Evolutionary conservation across 129 eudicot species (phyloP), one percentile per base, ranked within the genome.

Genomic region (Flaveria ramosissima): DNA sequence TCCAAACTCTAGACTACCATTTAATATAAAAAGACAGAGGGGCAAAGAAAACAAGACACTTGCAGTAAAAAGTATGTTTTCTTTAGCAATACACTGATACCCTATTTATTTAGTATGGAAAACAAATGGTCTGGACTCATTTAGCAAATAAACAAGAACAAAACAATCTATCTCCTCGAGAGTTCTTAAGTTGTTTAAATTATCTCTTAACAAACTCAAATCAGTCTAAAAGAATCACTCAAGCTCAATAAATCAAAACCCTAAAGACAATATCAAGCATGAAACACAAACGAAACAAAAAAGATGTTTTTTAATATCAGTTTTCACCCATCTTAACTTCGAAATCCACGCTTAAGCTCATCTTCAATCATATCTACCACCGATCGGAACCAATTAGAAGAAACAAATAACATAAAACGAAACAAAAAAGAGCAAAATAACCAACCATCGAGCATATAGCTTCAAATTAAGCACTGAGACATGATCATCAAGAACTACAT

Each of bases 341-440:
- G 14, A 39, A 59, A 73, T 41, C 68, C 2, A 55, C 55, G 43
- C 55, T 20, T 73, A 73, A 21, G 46, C 59, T 57, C 57, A 42
- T 42, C 41, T 1, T 7, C 7, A 36, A 36, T 36, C 45, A 43
- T 45, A 45, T 16, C 68, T 61, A 60, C 53, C 59, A 74, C 26
- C n/a, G 23, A 73, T 27, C 15, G 7, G 26, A 45, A 60, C 12
- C 70, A 43, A 56, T 17, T 15, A 14, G 2, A 21, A 39, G 6
- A 23, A 60, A 74, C 3, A 24, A 9, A 13, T 11, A 73, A 8
- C 41, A 57, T 13, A 8, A 73, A 73, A 73, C 10, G 7, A 75
- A 74, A 46, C 78, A 10, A 15, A 24, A 24, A 46, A 52, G 39
- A 74, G 32, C 6, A 30, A 20, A 45, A 74, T 42, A 63, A 75